phyloP scores from a whole-genome alignment of 306 rosid genomes.

The Acacia acuminata region DNA sequence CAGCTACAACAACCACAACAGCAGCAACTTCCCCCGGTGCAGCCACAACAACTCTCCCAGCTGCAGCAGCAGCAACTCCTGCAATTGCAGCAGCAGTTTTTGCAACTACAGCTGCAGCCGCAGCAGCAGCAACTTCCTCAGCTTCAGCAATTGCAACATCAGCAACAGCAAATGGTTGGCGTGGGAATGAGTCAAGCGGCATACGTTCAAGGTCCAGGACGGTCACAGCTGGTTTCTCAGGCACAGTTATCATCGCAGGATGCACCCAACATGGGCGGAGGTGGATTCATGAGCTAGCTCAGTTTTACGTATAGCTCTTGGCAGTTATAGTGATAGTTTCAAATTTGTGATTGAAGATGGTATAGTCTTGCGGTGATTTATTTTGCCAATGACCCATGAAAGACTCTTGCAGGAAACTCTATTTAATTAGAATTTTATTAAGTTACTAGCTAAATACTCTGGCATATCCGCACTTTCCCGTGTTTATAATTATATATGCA shows the following conservation, averaged over 20 bases:
- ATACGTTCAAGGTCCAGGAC: constrained; percentile 82
- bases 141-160: constrained; percentile 62
- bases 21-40: constrained; percentile 25
- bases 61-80: no score
- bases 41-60: constrained; percentile 14
- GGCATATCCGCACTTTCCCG: neutral
- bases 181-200: constrained; percentile 62
- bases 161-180: constrained; percentile 85
- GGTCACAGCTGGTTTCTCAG: constrained; percentile 80
- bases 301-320: neutral
- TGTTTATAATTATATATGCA: no score
- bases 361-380: neutral
- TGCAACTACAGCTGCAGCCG: no score
- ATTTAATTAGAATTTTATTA: neutral
- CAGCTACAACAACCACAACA: no score
- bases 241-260: constrained; percentile 87
- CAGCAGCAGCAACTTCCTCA: constrained; percentile 64
- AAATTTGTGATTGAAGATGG: neutral
- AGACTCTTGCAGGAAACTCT: neutral
- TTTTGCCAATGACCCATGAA: constrained; percentile 4
- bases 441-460: neutral
- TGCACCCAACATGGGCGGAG: constrained; percentile 68
- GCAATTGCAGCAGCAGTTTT: no score
- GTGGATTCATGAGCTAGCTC: constrained; percentile 71
- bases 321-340: neutral